These are phyloP conservation scores for Silene vulgaris DNA, from an alignment of 179 eudicot genomes.

Conservation along the genomic window DNA sequence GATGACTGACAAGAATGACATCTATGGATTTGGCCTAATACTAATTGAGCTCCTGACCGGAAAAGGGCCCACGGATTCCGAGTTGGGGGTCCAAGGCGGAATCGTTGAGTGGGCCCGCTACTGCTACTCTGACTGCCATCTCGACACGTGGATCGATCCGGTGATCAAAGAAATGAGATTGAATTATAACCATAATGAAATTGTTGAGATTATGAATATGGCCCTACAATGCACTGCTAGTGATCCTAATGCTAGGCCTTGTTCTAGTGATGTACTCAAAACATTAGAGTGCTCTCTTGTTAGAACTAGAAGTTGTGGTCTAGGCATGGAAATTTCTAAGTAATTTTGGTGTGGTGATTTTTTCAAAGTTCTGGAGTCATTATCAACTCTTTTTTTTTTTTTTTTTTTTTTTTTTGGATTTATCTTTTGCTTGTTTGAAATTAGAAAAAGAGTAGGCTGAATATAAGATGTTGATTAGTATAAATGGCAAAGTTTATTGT, in stretches of 20 bases:
- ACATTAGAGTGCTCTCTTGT: constrained; percentile 39
- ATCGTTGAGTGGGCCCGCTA: constrained; percentile 72
- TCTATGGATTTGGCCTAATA: constrained; percentile 66
- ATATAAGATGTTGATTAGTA: constrained; percentile 12
- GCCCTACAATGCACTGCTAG: constrained; percentile 68
- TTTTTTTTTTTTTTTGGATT: not conserved
- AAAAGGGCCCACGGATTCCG: constrained; percentile 40
- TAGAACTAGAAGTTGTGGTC: constrained; percentile 46
- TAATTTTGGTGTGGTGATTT: constrained; percentile 1
- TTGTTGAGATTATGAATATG: constrained; percentile 70
- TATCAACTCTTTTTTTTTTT: constrained; percentile 9
- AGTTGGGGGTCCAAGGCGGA: constrained; percentile 44
- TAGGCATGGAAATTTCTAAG: constrained; percentile 35
- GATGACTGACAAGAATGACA: constrained; percentile 60
- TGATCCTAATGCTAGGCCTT: constrained; percentile 62
- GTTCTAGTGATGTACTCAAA: constrained; percentile 52
- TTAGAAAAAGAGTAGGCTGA: not conserved
- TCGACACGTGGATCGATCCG: constrained; percentile 74
- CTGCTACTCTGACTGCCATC: constrained; percentile 81
- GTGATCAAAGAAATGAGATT: constrained; percentile 27
- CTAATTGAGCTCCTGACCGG: constrained; percentile 73
- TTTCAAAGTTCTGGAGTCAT: constrained; percentile 10
- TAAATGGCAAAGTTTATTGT: constrained; percentile 14
- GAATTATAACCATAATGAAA: constrained; percentile 38
- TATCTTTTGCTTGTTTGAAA: constrained; percentile 9